phyloP scores from a whole-genome alignment of 2,329 filamentous ascomycete species.

The Penicillium expansum region DNA sequence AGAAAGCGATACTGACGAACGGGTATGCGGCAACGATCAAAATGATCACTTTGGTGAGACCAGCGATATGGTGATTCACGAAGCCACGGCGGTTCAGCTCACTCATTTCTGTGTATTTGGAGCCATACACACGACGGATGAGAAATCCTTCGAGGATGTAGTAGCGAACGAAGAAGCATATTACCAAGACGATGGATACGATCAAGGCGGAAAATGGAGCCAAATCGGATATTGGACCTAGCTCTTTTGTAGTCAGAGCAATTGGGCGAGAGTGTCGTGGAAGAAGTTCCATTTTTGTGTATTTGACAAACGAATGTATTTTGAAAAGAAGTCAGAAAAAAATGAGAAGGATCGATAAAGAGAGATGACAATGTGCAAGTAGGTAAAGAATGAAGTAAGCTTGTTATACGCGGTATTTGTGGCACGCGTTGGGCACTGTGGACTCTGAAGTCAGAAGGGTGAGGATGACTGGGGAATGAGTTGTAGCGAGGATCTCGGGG shows the following conservation, averaged over 20 bases:
- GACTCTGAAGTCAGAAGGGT: background rate
- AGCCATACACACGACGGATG: slow-evolving; percentile 35
- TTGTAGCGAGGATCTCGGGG: background rate
- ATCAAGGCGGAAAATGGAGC: slow-evolving; percentile 28
- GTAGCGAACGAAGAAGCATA: slow-evolving; percentile 43
- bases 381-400: background rate
- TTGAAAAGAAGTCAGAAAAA: background rate
- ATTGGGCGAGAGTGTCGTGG: background rate
- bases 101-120: slow-evolving; percentile 36
- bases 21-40: slow-evolving; percentile 43
- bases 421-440: background rate
- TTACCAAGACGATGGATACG: slow-evolving; percentile 26
- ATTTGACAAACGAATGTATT: background rate
- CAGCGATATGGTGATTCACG: slow-evolving; percentile 49
- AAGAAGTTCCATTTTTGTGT: background rate
- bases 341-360: too few relatives aligned
- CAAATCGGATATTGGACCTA: slow-evolving; percentile 25
- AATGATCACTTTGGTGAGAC: slow-evolving; percentile 42
- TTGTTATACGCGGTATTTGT: background rate
- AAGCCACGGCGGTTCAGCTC: slow-evolving; percentile 42
- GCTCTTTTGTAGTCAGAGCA: background rate
- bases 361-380: background rate
- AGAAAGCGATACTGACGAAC: slow-evolving; percentile 41
- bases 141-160: slow-evolving; percentile 46
- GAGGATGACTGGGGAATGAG: background rate